Evolutionary conservation across 2,329 filamentous ascomycete genomes (phyloP).

Genomic region (Trichoderma sp.): DNA sequence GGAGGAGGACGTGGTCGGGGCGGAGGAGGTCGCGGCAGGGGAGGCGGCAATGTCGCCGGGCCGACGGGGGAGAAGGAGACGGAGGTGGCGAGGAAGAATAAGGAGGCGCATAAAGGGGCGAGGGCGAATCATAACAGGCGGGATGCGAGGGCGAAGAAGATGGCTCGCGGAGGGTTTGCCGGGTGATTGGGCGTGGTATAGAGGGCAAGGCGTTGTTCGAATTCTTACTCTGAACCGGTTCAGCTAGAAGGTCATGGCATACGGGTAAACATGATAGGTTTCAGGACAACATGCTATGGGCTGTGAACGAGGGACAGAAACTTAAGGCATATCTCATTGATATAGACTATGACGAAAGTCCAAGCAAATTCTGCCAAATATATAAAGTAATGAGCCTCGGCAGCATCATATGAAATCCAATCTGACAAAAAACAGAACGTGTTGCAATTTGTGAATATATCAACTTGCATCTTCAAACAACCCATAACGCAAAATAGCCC

Average conservation of each 20-base stretch:
- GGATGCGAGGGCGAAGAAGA: constrained; percentile 68
- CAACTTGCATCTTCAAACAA: not conserved
- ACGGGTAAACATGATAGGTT: too few species aligned
- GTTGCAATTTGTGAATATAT: not conserved
- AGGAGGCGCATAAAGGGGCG: constrained; percentile 80
- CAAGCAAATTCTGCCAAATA: too few species aligned
- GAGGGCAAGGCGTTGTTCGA: not conserved
- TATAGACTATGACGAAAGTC: too few species aligned
- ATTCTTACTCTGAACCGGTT: not conserved
- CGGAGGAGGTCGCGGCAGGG: constrained; percentile 51
- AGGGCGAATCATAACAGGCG: constrained; percentile 85
- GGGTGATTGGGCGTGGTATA: constrained; percentile 35
- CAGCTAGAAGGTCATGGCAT: too few species aligned
- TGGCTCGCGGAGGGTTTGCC: constrained; percentile 55
- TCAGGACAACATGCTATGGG: too few species aligned
- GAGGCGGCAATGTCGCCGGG: constrained; percentile 63
- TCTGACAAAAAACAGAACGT: not conserved
- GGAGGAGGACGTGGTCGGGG: constrained; percentile 36
- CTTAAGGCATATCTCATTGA: too few species aligned
- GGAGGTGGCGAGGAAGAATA: constrained; percentile 69
- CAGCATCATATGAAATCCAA: too few species aligned
- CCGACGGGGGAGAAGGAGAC: constrained; percentile 70
- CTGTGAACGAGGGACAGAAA: too few species aligned
- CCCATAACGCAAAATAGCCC: constrained; percentile 18
- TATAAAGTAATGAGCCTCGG: too few species aligned